A percentile compares a stretch with the other conserved stretches of the same genome.
phyloP scores from a whole-genome alignment of 768 basidiomycete species.

The Suillus cothurnatus region DNA sequence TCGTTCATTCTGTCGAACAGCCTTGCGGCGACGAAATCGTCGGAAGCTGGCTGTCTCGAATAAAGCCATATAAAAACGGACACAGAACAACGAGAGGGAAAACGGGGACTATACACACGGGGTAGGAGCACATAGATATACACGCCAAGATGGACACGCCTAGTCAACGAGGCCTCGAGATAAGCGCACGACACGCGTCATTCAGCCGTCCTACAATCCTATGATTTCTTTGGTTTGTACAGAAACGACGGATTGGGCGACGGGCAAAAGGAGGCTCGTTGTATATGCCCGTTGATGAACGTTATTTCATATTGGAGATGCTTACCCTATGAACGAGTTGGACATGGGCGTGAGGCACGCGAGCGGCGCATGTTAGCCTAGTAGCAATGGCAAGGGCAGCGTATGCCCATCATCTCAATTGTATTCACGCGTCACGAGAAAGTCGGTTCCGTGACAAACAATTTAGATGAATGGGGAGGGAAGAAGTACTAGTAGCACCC shows the following conservation, averaged over 20 bases:
- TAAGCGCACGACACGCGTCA: neutral
- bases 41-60: constrained; percentile 35
- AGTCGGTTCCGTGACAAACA: neutral
- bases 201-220: constrained; percentile 1
- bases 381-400: too few species aligned
- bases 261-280: neutral
- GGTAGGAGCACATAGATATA: constrained; percentile 21
- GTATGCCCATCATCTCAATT: neutral
- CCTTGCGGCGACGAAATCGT: constrained; percentile 47
- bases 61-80: constrained; percentile 21
- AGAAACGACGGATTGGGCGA: constrained; percentile 1
- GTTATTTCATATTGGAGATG: constrained; percentile 1
- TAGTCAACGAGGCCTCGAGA: constrained; percentile 18
- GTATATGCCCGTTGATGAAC: neutral
- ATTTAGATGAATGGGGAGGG: neutral
- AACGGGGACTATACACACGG: constrained; percentile 8
- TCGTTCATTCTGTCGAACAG: constrained; percentile 45
- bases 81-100: constrained; percentile 14
- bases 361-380: neutral
- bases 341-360: neutral
- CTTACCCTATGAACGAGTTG: neutral
- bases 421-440: neutral
- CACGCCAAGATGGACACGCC: constrained; percentile 21
- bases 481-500: neutral
- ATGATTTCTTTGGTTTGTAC: neutral